These are phyloP conservation scores for Extremus antarcticus DNA, from an alignment of 495 filamentous ascomycete species.

Conservation along the genomic window DNA sequence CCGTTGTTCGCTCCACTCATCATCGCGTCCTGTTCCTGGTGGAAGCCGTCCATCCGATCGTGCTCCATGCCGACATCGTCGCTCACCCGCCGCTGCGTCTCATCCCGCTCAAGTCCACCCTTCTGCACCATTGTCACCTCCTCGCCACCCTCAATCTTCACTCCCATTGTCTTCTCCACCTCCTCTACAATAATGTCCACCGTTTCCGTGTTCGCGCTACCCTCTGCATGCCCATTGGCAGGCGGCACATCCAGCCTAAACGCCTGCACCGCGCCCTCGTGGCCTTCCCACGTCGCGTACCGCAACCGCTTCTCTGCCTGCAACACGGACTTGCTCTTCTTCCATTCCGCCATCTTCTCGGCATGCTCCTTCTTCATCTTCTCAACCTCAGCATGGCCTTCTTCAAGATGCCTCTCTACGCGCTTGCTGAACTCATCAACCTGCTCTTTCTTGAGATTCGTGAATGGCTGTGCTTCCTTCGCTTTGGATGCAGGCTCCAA, in stretches of 20 bases:
- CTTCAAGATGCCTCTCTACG: constrained; percentile 50
- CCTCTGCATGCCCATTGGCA: constrained; percentile 4
- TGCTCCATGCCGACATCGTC: neutral
- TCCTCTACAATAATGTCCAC: constrained; percentile 25
- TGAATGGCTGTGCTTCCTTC: constrained; percentile 23
- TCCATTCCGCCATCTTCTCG: constrained; percentile 57
- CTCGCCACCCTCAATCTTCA: constrained; percentile 22
- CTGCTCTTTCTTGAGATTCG: constrained; percentile 17
- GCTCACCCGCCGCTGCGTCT: constrained; percentile 10
- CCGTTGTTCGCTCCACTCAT: neutral
- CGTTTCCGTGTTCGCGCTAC: constrained; percentile 15
- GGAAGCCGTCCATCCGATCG: neutral
- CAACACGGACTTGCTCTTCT: constrained; percentile 38
- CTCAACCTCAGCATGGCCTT: constrained; percentile 68
- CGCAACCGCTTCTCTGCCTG: constrained; percentile 27
- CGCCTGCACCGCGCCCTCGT: constrained; percentile 6
- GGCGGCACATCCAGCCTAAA: constrained; percentile 4
- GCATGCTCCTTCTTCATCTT: constrained; percentile 69
- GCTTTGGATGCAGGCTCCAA: constrained; percentile 39
- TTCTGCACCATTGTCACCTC: constrained; percentile 29
- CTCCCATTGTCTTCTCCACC: constrained; percentile 24
- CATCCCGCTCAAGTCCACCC: constrained; percentile 28
- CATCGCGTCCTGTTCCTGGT: neutral
- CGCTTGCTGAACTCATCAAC: constrained; percentile 64
- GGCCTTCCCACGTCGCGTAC: constrained; percentile 18